These are phyloP conservation scores for Maudiozyma barnettii DNA, from an alignment of 805 yeast species.

Conservation along the genomic window DNA sequence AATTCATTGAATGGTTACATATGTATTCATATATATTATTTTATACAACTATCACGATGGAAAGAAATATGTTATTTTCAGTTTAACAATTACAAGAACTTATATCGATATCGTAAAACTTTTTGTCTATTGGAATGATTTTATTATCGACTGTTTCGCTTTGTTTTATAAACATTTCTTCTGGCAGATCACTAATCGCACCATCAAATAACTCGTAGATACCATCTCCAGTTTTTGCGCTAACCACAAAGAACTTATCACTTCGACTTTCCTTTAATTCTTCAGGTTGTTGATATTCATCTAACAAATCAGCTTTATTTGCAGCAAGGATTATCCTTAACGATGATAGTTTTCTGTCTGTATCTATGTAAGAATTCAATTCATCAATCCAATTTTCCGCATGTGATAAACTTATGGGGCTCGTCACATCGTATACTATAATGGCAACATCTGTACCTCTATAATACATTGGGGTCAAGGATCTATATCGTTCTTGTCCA, in stretches of 20 bases:
- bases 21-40: too few relatives aligned
- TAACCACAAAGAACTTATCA: slow-evolving; percentile 22
- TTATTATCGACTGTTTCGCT: background rate
- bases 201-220: slow-evolving; percentile 36
- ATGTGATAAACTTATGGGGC: slow-evolving; percentile 49
- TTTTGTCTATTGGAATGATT: background rate
- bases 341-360: slow-evolving; percentile 41
- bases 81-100: background rate
- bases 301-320: slow-evolving; percentile 57
- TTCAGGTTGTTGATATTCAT: slow-evolving; percentile 30
- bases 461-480: slow-evolving; percentile 77
- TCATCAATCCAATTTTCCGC: slow-evolving; percentile 76
- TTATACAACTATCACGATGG: too few relatives aligned
- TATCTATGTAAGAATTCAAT: slow-evolving; percentile 33
- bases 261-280: background rate
- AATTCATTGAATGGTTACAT: background rate
- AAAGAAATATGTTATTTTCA: background rate
- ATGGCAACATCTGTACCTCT: slow-evolving; percentile 73
- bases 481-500: slow-evolving; percentile 72
- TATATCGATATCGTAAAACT: background rate
- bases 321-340: slow-evolving; percentile 66
- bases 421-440: slow-evolving; percentile 69
- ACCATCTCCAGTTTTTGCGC: slow-evolving; percentile 47
- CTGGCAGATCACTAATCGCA: slow-evolving; percentile 35
- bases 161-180: slow-evolving; percentile 8